Base-by-base conservation (phyloP, 2,329 filamentous ascomycete genomes). In the Tolypocladium nubicola region DNA sequence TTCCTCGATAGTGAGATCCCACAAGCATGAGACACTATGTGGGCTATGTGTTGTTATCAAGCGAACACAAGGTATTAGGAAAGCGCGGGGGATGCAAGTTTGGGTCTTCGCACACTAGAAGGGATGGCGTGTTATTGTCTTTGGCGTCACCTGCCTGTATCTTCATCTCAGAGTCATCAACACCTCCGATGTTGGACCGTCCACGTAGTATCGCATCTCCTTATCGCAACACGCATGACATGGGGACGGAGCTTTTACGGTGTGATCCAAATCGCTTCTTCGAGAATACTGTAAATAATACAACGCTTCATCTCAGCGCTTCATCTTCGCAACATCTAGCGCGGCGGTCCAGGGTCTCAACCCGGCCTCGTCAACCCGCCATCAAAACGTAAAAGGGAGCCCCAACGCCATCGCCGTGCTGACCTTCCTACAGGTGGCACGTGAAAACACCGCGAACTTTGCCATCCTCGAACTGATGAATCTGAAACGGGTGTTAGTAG, bases 391-490 rank as follows among this genome's bases (percentile, higher is more conserved):
- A 52, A 52, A 50, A n/a, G 19, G 19, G 21, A 49, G 30, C 30
- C 30, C 6, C 13, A 52, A 52, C 47, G 47, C 47, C 30, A 52
- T 52, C 13, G 47, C 30, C 10, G 21, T 35, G 45, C 45, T 30
- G 13, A 14, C 35, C 5, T 11, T 19, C 33, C 26, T 52, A 52
- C 47, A 37, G 30, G 30, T 37, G 30, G 52, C 61, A 63, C 9
- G 61, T 53, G 41, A 63, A 63, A 49, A 63, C 60, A 4, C 60
- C 61, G 11, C 30, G 47, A 35, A 52, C 30, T 1, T 11, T 21
- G 21, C 47, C 47, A 14, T 13, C 2, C 21, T 55, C 35, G 45
- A 62, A 63, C 8, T 61, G 54, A 9, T 52, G 39, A 7, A 57
- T 57, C 61, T 63, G 16, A 21, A 41, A 19, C 2, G 10, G 6